A percentile compares a stretch with the other conserved stretches of the same genome.
These are phyloP conservation scores for Primulina huaijiensis DNA, from an alignment of 257 asterid genomes.

Conservation along the genomic window DNA sequence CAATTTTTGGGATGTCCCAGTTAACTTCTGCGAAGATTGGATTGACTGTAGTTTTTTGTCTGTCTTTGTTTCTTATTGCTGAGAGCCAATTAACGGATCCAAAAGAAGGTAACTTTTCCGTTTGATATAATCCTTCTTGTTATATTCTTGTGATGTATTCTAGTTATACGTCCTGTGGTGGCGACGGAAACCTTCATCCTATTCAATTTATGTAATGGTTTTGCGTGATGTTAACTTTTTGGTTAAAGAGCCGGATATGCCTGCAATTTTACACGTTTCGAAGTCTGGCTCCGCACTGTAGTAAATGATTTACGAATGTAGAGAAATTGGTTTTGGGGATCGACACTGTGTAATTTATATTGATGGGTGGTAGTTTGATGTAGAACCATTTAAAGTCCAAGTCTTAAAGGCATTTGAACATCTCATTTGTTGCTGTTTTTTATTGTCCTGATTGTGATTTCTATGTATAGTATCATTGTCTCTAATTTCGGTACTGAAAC, in stretches of 20 bases:
- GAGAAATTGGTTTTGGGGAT: background rate
- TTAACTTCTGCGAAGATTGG: constrained; percentile 31
- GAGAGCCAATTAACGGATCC: constrained; percentile 64
- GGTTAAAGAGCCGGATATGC: background rate
- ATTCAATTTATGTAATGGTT: background rate
- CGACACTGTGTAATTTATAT: background rate
- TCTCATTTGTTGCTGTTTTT: background rate
- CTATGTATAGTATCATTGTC: background rate
- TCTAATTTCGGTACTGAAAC: background rate
- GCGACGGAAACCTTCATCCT: background rate
- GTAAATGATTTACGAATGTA: background rate
- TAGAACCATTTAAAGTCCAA: background rate
- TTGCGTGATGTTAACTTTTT: background rate
- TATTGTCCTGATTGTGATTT: background rate
- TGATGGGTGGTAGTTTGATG: background rate
- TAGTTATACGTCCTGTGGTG: constrained; percentile 7
- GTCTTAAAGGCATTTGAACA: background rate
- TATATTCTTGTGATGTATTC: background rate
- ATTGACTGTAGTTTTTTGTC: constrained; percentile 42
- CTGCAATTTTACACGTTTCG: background rate
- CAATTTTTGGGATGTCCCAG: constrained; percentile 29
- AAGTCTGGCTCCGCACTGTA: background rate
- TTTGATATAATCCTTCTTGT: constrained; percentile 3
- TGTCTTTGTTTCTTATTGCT: constrained; percentile 49
- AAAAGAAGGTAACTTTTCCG: constrained; percentile 55